These are phyloP conservation scores for Holtermanniella nyarrowii DNA, from an alignment of 768 basidiomycete species.

Conservation along the genomic window DNA sequence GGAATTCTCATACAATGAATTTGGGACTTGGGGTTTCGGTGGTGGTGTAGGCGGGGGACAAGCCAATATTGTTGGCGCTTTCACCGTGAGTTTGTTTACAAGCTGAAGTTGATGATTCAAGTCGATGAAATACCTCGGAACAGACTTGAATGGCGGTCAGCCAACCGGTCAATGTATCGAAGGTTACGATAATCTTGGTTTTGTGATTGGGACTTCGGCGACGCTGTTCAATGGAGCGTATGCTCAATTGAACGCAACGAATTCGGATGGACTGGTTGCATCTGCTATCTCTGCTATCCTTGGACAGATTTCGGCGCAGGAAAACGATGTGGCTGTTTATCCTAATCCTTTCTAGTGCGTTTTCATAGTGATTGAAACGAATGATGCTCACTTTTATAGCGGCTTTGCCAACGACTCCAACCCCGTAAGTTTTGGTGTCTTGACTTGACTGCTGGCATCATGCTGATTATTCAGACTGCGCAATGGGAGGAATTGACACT, in stretches of 20 bases:
- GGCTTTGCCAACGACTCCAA: conserved; percentile 24
- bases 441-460: no score
- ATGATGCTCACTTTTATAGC: no score
- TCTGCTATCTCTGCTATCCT: conserved; percentile 30
- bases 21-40: conserved; percentile 39
- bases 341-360: conserved; percentile 38
- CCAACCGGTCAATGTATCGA: neutral
- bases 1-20: conserved; percentile 38
- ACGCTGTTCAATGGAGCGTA: conserved; percentile 40
- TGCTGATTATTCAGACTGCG: conserved; percentile 18
- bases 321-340: conserved; percentile 37
- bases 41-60: conserved; percentile 46
- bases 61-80: conserved; percentile 51
- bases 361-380: neutral
- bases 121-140: conserved; percentile 55
- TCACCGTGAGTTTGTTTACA: conserved; percentile 58
- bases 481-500: conserved; percentile 31
- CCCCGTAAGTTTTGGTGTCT: conserved; percentile 15
- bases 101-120: conserved; percentile 56
- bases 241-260: conserved; percentile 19
- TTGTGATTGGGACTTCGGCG: conserved; percentile 61
- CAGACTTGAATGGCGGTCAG: neutral
- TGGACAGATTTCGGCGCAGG: conserved; percentile 17
- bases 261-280: conserved; percentile 22
- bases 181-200: conserved; percentile 27